A percentile compares a stretch with the other conserved stretches of the same genome.
These are phyloP conservation scores for Colletotrichum plurivorum DNA, from an alignment of 2,329 filamentous ascomycete species.

Conservation along the genomic window DNA sequence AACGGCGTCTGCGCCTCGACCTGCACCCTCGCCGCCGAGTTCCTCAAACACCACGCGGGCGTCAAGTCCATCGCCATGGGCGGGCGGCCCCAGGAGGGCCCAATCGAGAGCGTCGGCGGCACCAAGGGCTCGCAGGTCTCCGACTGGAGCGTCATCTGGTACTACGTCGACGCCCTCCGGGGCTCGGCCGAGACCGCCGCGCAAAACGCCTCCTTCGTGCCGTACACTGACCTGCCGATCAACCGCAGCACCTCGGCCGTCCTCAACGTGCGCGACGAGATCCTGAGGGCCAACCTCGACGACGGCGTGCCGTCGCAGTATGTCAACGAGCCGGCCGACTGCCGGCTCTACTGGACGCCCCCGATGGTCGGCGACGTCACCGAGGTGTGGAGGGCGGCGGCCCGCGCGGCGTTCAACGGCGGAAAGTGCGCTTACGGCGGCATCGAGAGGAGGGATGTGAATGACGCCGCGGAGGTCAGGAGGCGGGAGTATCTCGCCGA, in stretches of 20 bases:
- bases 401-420: constrained; percentile 56
- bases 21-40: constrained; percentile 69
- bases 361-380: constrained; percentile 63
- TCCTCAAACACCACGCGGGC: constrained; percentile 65
- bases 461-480: background rate
- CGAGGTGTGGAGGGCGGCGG: constrained; percentile 62
- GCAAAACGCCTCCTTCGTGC: constrained; percentile 47
- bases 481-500: constrained; percentile 11
- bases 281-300: constrained; percentile 52
- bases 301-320: constrained; percentile 63
- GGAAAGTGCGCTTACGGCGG: constrained; percentile 56
- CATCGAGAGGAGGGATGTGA: constrained; percentile 42
- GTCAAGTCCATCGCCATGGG: constrained; percentile 70
- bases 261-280: constrained; percentile 57
- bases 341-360: constrained; percentile 65
- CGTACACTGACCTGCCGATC: constrained; percentile 51
- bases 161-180: constrained; percentile 42
- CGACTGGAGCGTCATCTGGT: constrained; percentile 48
- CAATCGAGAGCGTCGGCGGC: constrained; percentile 68
- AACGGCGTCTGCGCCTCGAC: constrained; percentile 73
- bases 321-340: constrained; percentile 62
- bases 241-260: constrained; percentile 50
- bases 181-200: constrained; percentile 46
- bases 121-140: constrained; percentile 64
- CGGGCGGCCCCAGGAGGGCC: constrained; percentile 60